These are phyloP conservation scores for Stentor roeselii DNA, from an alignment of 73 alveolate species.

Conservation along the genomic window DNA sequence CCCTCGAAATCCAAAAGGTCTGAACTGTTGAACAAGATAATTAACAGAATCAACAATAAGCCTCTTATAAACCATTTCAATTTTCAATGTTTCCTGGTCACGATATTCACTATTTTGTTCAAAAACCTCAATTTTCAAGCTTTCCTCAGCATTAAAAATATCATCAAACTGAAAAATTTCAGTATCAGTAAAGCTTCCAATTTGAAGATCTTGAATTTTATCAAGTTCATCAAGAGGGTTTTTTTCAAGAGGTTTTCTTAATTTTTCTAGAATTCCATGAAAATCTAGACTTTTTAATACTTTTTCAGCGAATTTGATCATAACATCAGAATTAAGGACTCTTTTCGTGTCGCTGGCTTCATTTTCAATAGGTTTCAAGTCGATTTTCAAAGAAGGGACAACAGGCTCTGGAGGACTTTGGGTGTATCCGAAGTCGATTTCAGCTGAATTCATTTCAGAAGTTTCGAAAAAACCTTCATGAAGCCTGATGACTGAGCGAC, in stretches of 20 bases:
- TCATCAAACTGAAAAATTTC: background rate
- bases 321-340: background rate
- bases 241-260: background rate
- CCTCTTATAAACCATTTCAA: background rate
- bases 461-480: no score
- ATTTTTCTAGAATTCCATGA: background rate
- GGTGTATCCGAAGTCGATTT: background rate
- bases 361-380: background rate
- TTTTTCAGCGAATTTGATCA: background rate
- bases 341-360: background rate
- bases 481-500: background rate
- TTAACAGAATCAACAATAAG: background rate
- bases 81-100: background rate
- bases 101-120: background rate
- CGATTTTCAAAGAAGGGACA: background rate
- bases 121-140: background rate
- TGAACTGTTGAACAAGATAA: background rate
- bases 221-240: background rate
- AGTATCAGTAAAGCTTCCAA: constrained; percentile 8
- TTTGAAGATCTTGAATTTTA: constrained; percentile 15
- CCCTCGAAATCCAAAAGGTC: background rate
- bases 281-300: background rate
- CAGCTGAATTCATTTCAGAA: no score
- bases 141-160: background rate
- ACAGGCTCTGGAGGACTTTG: background rate